Evolutionary conservation across 176 grass and related monocot genomes (phyloP), one percentile per base, ranked within the genome.

Genomic region (Ampelocalamus luodianensis): DNA sequence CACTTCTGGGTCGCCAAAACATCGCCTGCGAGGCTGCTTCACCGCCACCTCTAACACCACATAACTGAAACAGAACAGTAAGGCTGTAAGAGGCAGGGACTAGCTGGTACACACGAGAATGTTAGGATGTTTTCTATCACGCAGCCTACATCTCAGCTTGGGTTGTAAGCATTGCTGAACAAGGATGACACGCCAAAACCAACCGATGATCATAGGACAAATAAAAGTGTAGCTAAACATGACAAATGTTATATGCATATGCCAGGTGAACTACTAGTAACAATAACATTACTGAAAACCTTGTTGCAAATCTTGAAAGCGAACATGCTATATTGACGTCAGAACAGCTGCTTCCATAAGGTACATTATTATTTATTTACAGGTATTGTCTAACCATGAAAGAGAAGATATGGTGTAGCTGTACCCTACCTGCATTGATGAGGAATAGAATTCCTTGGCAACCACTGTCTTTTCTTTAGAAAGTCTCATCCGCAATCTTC

Each of bases 391-490:
- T 22, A 88, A 65, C 29, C 32, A 54, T 32, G 9, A 45, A 70
- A 55, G 10, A 65, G 29, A 90, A 84, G 43, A 71, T 49, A 69
- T 37, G 18, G 29, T 39, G 23, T 43, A 60, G 20, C 62, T 65
- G 44, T 40, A 56, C 8, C 79, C 38, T 84, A 97, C 94, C 94
- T 97, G 91, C 94, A 97, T 97, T 27, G 87, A 86, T 22, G 94
- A 90, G 13, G 91, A 97, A 87, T 97, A 97, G 79, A 94, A 97
- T 90, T 97, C 94, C 80, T 92, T 94, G 72, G 92, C 87, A 39
- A 94, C 65, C 61, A 94, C 88, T 3, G 82, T 54, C 50, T 92
- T 97, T 14, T 90, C 94, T 90, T 89, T 92, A 53, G 48, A 80
- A 84, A 97, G 94, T 54, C 90, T 92, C 74, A 97, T 92, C 65